Percentiles rank a stretch among this genome's conserved stretches.
Evolutionary conservation across 345 rosid species (phyloP).

Genomic region (Camelina hispida): DNA sequence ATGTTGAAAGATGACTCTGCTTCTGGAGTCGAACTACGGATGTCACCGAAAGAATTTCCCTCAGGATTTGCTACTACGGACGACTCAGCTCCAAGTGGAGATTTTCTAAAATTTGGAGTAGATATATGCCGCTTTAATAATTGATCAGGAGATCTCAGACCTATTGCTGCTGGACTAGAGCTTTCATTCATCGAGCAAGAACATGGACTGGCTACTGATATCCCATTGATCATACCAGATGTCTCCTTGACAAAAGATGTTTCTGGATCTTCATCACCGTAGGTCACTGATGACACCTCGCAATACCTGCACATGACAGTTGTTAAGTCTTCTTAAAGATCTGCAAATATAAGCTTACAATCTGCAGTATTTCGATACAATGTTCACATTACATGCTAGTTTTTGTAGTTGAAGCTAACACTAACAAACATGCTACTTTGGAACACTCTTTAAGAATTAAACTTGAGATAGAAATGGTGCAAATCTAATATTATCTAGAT

Average conservation of each 20-base stretch:
- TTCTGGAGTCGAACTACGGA: conserved; percentile 49
- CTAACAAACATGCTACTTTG: conserved; percentile 11
- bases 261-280: conserved; percentile 60
- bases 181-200: conserved; percentile 55
- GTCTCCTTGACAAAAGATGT: conserved; percentile 62
- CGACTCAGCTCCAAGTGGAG: conserved; percentile 43
- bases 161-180: conserved; percentile 52
- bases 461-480: conserved; percentile 4
- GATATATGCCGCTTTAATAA: conserved; percentile 48
- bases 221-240: conserved; percentile 45
- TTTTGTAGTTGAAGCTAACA: conserved; percentile 25
- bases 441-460: neutral
- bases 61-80: conserved; percentile 53
- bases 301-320: conserved; percentile 56
- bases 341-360: conserved; percentile 13
- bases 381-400: conserved; percentile 25
- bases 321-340: conserved; percentile 9
- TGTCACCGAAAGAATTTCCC: conserved; percentile 45
- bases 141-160: conserved; percentile 60
- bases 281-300: conserved; percentile 46
- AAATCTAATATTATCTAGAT: neutral
- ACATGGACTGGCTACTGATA: conserved; percentile 53
- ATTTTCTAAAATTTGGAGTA: conserved; percentile 45
- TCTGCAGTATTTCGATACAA: conserved; percentile 13
- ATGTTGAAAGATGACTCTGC: conserved; percentile 56